Evolutionary conservation across 2,329 filamentous ascomycete species (phyloP).

Genomic region (Domatiomyces catenatus): DNA sequence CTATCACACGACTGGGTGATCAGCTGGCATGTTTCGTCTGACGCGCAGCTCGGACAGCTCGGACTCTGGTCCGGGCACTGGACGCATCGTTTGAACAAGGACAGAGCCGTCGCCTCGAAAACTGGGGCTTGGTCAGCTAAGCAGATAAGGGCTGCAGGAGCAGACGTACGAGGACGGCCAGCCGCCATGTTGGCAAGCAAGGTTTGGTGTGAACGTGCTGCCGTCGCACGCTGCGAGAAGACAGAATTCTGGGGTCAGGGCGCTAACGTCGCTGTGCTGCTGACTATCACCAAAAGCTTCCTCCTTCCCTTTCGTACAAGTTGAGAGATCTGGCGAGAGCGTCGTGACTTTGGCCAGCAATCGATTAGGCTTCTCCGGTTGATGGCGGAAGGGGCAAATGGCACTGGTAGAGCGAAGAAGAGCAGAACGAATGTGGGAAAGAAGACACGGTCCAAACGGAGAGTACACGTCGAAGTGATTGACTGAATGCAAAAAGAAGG

Average conservation of each 20-base stretch:
- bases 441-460: background rate
- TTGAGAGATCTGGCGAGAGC: background rate
- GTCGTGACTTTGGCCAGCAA: too few relatives aligned
- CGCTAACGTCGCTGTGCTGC: background rate
- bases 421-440: conserved; percentile 12
- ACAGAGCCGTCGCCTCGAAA: conserved; percentile 20
- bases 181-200: background rate
- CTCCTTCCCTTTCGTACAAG: background rate
- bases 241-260: background rate
- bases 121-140: background rate
- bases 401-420: background rate
- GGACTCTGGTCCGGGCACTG: conserved; percentile 39
- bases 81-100: conserved; percentile 44
- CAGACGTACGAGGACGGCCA: conserved; percentile 1
- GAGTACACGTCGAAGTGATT: background rate
- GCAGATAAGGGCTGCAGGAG: background rate
- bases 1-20: conserved; percentile 42
- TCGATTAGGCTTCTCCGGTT: background rate
- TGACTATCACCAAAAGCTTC: background rate
- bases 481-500: background rate
- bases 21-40: conserved; percentile 43
- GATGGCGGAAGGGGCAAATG: too few relatives aligned
- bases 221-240: background rate
- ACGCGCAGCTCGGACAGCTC: conserved; percentile 44
- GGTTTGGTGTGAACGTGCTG: background rate